Evolutionary conservation across 495 filamentous ascomycete genomes (phyloP).

Genomic region (Tuber melanosporum): DNA sequence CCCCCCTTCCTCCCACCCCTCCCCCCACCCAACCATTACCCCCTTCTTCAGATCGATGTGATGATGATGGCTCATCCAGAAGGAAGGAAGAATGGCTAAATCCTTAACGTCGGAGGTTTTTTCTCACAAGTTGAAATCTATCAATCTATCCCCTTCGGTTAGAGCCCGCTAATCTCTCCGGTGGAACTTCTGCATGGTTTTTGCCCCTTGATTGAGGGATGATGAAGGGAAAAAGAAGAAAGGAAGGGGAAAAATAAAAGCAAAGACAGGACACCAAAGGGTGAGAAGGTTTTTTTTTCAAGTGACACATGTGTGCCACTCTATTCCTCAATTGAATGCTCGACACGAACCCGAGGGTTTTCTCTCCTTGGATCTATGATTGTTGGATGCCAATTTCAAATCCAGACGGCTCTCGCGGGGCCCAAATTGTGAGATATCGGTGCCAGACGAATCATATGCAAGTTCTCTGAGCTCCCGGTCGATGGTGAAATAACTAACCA

Average conservation of each 20-base stretch:
- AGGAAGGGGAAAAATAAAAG: neutral
- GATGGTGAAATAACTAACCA: constrained; percentile 3
- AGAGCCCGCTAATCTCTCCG: constrained; percentile 3
- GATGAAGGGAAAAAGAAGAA: neutral
- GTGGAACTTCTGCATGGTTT: neutral
- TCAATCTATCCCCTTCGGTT: constrained; percentile 1
- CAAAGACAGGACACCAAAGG: neutral
- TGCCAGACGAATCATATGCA: neutral
- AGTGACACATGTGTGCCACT: constrained; percentile 3
- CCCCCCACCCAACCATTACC: neutral
- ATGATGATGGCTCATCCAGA: neutral
- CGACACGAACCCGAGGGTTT: neutral
- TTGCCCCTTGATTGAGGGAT: neutral
- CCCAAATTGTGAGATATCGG: constrained; percentile 3
- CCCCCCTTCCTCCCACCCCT: neutral
- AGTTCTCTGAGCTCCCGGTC: neutral
- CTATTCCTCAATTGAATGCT: neutral
- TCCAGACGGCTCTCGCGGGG: neutral
- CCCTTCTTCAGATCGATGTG: neutral
- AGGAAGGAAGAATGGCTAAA: neutral
- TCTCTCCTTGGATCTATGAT: neutral
- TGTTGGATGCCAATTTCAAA: constrained; percentile 2
- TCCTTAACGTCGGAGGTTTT: neutral
- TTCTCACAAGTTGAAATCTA: neutral
- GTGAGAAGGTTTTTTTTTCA: neutral